Evolutionary conservation across 2,329 filamentous ascomycete species (phyloP).

Genomic region (Hypoxylon sp.): DNA sequence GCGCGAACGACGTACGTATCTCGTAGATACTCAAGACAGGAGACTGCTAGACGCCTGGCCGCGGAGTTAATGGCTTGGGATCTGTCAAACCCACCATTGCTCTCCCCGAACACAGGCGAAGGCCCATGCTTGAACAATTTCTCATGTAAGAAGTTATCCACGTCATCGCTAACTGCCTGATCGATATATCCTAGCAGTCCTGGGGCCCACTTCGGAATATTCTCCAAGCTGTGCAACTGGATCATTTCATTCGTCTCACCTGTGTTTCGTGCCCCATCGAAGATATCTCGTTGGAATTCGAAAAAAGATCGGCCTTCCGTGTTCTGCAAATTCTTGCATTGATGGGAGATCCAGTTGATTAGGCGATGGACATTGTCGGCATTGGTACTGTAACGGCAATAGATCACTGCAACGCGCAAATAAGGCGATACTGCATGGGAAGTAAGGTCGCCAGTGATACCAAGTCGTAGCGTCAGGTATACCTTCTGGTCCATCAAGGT

Average conservation of each 20-base stretch:
- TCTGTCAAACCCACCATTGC: conserved; percentile 53
- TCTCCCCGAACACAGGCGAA: conserved; percentile 51
- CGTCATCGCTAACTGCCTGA: conserved; percentile 58
- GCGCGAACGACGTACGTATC: conserved; percentile 63
- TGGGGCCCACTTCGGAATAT: conserved; percentile 66
- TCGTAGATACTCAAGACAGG: conserved; percentile 63
- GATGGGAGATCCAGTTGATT: conserved; percentile 60
- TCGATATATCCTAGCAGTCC: conserved; percentile 65
- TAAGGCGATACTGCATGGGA: conserved; percentile 67
- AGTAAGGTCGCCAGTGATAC: conserved; percentile 67
- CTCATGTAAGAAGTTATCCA: conserved; percentile 62
- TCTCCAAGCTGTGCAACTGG: conserved; percentile 52
- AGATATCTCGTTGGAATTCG: conserved; percentile 59
- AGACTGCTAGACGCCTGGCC: conserved; percentile 60
- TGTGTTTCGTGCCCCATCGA: conserved; percentile 53
- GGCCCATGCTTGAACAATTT: conserved; percentile 60
- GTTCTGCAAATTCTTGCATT: conserved; percentile 63
- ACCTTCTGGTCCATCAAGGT: conserved; percentile 67
- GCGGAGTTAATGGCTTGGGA: conserved; percentile 56
- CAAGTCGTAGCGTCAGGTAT: conserved; percentile 66
- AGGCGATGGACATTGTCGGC: conserved; percentile 57
- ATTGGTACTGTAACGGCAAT: conserved; percentile 63
- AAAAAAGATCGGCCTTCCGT: conserved; percentile 66
- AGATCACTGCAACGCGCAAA: conserved; percentile 70
- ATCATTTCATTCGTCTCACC: conserved; percentile 52